Conservation (phyloP, 495 filamentous ascomycete species). For the Podospora conica region DNA sequence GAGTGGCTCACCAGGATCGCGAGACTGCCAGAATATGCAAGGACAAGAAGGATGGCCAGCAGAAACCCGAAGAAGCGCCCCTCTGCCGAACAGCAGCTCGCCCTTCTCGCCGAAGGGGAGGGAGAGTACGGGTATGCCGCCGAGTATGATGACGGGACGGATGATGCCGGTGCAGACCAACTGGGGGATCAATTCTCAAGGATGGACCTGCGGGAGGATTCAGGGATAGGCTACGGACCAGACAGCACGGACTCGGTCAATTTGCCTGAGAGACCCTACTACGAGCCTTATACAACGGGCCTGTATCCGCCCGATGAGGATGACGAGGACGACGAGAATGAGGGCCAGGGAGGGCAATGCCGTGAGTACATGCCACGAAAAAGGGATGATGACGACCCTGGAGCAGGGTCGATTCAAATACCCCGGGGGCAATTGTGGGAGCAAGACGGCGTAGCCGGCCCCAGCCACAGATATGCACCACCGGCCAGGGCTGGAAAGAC, state of each 20-base stretch:
- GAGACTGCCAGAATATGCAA: slow-evolving; percentile 6
- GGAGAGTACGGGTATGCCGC: background rate
- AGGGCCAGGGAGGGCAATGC: background rate
- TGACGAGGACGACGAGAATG: background rate
- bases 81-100: slow-evolving; percentile 17
- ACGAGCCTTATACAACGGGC: slow-evolving; percentile 20
- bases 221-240: slow-evolving; percentile 3
- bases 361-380: background rate
- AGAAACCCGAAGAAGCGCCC: slow-evolving; percentile 19
- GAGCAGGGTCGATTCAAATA: background rate
- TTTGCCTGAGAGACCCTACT: slow-evolving; percentile 20
- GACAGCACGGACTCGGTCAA: slow-evolving; percentile 1
- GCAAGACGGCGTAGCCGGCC: background rate
- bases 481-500: background rate
- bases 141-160: background rate
- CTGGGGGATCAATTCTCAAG: slow-evolving; percentile 5
- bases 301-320: background rate
- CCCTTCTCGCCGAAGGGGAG: slow-evolving; percentile 7
- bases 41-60: slow-evolving; percentile 21
- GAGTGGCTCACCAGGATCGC: slow-evolving; percentile 15
- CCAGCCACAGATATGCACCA: background rate
- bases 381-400: too few relatives aligned
- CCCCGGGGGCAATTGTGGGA: background rate
- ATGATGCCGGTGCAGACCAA: background rate
- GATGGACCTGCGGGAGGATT: slow-evolving; percentile 11